Evolutionary conservation across 2,329 filamentous ascomycete genomes (phyloP), one percentile per base, ranked within the genome.

Genomic region (Colletotrichum sp.): DNA sequence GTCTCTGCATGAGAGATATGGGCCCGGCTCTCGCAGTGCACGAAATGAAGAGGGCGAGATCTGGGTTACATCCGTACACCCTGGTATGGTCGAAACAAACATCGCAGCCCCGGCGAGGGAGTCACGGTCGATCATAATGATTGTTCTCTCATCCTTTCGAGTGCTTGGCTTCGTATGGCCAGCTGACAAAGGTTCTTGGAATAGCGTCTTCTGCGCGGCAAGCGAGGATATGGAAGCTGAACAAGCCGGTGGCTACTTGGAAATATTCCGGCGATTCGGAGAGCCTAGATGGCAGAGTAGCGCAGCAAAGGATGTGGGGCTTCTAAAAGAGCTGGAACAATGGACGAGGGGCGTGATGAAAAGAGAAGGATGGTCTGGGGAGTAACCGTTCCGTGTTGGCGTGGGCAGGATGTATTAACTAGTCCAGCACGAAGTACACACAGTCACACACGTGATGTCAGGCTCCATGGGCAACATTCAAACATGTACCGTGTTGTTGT

Each of bases 1-100:
- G 16, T 82, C 86, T 60, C 79, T 90, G 3, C 83, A 86, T 2
- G 76, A 79, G 21, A 82, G 80, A 21, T 85, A 87, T 65, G 83
- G 85, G 0, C 75, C 60, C n/a, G 32, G 32, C 63, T 66, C 34
- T 18, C 7, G 26, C 26, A 68, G 21, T 30, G 55, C 57, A 18
- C 55, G 8, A 59, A 34, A 52, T 32, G 4, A 18, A 6, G 57
- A 71, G 32, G 68, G 68, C 28, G 57, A 71, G n/a, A 64, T 71
- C 24, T 71, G 57, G 68, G 57, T 64, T 48, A 48, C 68, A 18
- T 43, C 57, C 13, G 57, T 71, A 12, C 68, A 71, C 57, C 68
- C 68, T 10, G 68, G 68, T 55, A 7, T 65, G 14, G 59, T 57
- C 6, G 57, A 74, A 28, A 69, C 57, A 13, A 64, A 68, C 32